A percentile compares a stretch with the other conserved stretches of the same genome.
phyloP scores from a whole-genome alignment of 2,329 filamentous ascomycete genomes.

The Hypoxylon sp. region DNA sequence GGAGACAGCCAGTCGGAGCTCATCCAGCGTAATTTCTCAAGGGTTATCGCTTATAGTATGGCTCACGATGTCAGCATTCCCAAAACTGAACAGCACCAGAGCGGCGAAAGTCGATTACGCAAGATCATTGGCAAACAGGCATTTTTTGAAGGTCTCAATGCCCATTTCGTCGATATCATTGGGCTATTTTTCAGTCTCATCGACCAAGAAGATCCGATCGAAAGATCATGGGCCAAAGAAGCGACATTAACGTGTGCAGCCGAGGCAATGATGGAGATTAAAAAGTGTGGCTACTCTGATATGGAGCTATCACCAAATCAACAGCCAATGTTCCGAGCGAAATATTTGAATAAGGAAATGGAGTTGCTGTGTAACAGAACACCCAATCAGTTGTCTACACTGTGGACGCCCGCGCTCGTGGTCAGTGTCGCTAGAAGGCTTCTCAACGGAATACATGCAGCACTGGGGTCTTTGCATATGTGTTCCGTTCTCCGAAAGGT shows the following conservation, averaged over 20 bases:
- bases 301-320: slow-evolving; percentile 78
- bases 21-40: slow-evolving; percentile 77
- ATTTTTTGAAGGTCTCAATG: slow-evolving; percentile 72
- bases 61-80: slow-evolving; percentile 74
- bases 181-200: slow-evolving; percentile 80
- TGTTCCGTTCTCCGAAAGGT: slow-evolving; percentile 89
- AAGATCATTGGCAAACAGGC: slow-evolving; percentile 74
- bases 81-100: slow-evolving; percentile 57
- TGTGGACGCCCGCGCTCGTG: slow-evolving; percentile 83
- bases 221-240: slow-evolving; percentile 73
- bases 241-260: slow-evolving; percentile 70
- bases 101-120: slow-evolving; percentile 74
- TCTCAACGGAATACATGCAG: slow-evolving; percentile 82
- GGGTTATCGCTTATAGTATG: slow-evolving; percentile 84
- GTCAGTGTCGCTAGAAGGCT: slow-evolving; percentile 80
- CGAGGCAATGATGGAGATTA: slow-evolving; percentile 76
- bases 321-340: slow-evolving; percentile 86
- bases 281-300: slow-evolving; percentile 72
- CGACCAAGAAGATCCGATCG: slow-evolving; percentile 80
- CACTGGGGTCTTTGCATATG: slow-evolving; percentile 86
- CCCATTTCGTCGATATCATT: slow-evolving; percentile 81
- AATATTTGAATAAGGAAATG: slow-evolving; percentile 79
- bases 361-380: slow-evolving; percentile 81
- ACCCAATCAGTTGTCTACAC: slow-evolving; percentile 69
- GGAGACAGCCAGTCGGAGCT: slow-evolving; percentile 66